Conservation (phyloP, 176 grass and related monocot genomes). For the Poa annua region DNA sequence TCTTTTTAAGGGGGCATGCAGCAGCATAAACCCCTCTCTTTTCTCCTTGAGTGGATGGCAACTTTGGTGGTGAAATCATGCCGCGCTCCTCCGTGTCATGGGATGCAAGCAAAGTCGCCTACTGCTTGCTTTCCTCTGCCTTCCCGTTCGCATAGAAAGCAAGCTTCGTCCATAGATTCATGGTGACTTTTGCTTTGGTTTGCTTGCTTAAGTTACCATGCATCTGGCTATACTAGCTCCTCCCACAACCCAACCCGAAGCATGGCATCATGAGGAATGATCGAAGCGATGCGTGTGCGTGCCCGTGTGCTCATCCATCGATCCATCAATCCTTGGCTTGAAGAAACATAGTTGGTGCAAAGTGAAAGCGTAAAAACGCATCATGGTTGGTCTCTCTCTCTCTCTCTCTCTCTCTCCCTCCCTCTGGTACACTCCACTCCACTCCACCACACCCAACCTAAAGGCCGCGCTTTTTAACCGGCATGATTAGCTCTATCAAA, state of each 20-base stretch:
- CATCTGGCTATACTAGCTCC: constrained; percentile 10
- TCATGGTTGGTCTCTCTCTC: constrained; percentile 35
- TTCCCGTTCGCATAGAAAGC: neutral
- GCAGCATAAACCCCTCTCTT: neutral
- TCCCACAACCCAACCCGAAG: constrained; percentile 43
- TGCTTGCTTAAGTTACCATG: constrained; percentile 61
- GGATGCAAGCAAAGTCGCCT: constrained; percentile 51
- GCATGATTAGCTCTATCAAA: constrained; percentile 62
- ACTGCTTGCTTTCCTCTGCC: neutral
- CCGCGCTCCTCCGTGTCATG: constrained; percentile 31
- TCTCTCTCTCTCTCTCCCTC: no score
- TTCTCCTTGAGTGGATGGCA: constrained; percentile 52
- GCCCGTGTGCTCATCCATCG: neutral
- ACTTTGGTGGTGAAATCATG: constrained; percentile 70
- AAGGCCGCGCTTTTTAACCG: constrained; percentile 52
- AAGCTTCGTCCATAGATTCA: neutral
- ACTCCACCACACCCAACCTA: constrained; percentile 36
- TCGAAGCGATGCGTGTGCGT: neutral
- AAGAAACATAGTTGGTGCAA: constrained; percentile 76
- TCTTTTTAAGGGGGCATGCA: constrained; percentile 4
- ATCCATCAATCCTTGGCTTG: constrained; percentile 44
- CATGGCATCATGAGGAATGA: constrained; percentile 60
- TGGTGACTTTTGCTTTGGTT: constrained; percentile 30
- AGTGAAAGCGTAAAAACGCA: constrained; percentile 59
- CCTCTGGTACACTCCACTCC: neutral